A percentile compares a stretch with the other conserved stretches of the same genome.
Evolutionary conservation across 495 filamentous ascomycete genomes (phyloP).

Genomic region (Gamarada debralockiae): DNA sequence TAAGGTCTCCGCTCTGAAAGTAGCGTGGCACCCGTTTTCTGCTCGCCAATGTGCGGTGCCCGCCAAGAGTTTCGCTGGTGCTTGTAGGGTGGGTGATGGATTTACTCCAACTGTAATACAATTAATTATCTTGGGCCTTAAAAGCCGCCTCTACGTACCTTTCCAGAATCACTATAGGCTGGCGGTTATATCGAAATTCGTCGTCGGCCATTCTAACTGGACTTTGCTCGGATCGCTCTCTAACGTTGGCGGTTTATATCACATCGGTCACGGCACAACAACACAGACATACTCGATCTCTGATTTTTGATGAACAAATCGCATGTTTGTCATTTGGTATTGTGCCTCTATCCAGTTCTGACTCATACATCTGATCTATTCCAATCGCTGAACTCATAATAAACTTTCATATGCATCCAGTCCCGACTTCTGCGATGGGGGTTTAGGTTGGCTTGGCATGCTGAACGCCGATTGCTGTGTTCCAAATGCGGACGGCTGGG

Average conservation of each 20-base stretch:
- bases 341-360: background rate
- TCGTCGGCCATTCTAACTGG: no score
- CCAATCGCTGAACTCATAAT: conserved; percentile 37
- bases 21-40: no score
- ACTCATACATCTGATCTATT: background rate
- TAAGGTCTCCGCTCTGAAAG: no score
- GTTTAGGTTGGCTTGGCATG: conserved; percentile 25
- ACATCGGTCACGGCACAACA: no score
- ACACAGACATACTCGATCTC: background rate
- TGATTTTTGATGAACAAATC: background rate
- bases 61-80: background rate
- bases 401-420: conserved; percentile 82
- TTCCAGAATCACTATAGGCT: no score
- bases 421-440: conserved; percentile 48
- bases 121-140: no score
- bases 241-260: no score
- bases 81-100: background rate
- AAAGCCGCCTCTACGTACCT: no score
- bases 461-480: conserved; percentile 14
- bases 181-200: no score
- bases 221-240: no score
- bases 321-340: background rate
- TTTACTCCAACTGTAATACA: no score
- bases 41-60: no score
- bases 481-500: conserved; percentile 28